Conservation (phyloP, 2,329 filamentous ascomycete species). For the Penicillium sp. region DNA sequence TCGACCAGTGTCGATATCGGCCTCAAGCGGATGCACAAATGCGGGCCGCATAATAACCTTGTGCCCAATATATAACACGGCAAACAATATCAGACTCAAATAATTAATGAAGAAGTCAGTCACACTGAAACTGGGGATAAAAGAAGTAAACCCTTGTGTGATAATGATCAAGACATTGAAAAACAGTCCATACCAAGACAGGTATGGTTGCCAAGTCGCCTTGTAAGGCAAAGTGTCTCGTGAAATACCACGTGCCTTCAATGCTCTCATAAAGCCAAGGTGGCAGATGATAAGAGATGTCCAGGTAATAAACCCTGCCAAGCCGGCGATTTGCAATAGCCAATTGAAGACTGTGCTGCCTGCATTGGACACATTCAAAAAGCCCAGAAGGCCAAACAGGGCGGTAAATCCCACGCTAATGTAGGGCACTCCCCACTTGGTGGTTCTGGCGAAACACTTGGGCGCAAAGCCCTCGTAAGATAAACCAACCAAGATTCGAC, state of each 20-base stretch:
- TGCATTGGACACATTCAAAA: conserved; percentile 65
- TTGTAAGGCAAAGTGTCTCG: conserved; percentile 61
- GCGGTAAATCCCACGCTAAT: conserved; percentile 46
- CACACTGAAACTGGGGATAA: conserved; percentile 60
- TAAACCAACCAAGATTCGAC: conserved; percentile 64
- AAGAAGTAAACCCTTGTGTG: conserved; percentile 69
- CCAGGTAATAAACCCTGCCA: conserved; percentile 40
- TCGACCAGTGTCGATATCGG: conserved; percentile 5
- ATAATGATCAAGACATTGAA: conserved; percentile 51
- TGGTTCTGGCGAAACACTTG: conserved; percentile 42
- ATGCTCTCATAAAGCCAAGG: conserved; percentile 64
- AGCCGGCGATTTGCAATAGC: conserved; percentile 35
- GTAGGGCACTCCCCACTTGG: conserved; percentile 47
- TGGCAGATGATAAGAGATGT: conserved; percentile 53
- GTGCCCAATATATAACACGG: conserved; percentile 61
- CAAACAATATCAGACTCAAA: conserved; percentile 59
- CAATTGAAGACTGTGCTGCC: conserved; percentile 60
- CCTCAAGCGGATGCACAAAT: conserved; percentile 31
- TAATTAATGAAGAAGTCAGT: conserved; percentile 50
- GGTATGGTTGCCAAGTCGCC: conserved; percentile 63
- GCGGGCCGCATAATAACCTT: conserved; percentile 48
- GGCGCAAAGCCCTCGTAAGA: conserved; percentile 50
- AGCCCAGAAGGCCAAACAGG: conserved; percentile 64
- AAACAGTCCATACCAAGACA: conserved; percentile 60
- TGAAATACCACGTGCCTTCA: conserved; percentile 57